A percentile compares a stretch with the other conserved stretches of the same genome.
phyloP scores from a whole-genome alignment of 148 eudicot species.

The Persicaria tinctoria region DNA sequence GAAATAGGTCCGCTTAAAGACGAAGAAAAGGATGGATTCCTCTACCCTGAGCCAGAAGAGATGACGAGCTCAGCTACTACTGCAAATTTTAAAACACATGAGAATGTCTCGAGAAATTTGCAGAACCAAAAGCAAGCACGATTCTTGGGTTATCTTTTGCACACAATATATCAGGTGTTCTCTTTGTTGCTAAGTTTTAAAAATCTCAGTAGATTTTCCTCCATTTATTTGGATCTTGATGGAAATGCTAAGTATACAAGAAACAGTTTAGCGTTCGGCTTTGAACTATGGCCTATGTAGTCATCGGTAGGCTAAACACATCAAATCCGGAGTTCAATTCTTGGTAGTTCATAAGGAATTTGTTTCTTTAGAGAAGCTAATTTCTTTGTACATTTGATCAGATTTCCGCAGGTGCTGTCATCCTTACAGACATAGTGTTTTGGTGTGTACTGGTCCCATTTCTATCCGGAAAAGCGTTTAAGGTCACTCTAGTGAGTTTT shows the following conservation, averaged over 20 bases:
- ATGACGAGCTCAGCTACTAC: background rate
- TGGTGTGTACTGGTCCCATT: constrained; percentile 74
- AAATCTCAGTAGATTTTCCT: background rate
- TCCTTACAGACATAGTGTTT: constrained; percentile 75
- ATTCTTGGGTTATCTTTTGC: constrained; percentile 40
- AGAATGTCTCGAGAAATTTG: constrained; percentile 14
- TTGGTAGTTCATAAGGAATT: background rate
- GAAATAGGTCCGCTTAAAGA: constrained; percentile 17
- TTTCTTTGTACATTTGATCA: constrained; percentile 19
- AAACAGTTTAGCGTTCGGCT: background rate
- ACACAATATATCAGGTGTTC: constrained; percentile 61
- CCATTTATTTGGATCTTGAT: background rate
- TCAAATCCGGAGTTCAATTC: background rate
- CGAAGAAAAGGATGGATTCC: constrained; percentile 29
- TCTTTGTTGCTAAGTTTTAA: background rate
- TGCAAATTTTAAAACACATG: constrained; percentile 7
- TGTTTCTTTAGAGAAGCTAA: constrained; percentile 1
- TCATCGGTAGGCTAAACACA: background rate
- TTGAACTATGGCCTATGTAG: background rate
- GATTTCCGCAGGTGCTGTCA: constrained; percentile 74
- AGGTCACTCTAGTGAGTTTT: constrained; percentile 57
- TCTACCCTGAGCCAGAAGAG: constrained; percentile 24
- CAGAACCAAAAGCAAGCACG: constrained; percentile 28
- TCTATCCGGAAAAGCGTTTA: constrained; percentile 43
- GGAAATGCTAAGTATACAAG: background rate